Percentiles rank a stretch among this genome's conserved stretches.
Conservation (phyloP, 208 protist genomes). For the Trypanosoma grayi region DNA sequence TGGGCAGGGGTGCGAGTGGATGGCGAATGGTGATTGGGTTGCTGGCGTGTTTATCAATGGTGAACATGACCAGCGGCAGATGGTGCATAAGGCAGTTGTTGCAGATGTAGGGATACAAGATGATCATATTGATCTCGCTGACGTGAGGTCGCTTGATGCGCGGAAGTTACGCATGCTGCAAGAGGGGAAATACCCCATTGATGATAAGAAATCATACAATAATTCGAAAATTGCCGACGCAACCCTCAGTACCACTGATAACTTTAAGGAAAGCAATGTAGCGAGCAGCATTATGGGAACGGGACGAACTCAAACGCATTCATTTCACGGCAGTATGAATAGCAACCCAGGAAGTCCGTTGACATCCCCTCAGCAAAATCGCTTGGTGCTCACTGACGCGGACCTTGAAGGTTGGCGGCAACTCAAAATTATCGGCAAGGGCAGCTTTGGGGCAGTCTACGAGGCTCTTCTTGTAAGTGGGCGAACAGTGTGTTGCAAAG, state of each 20-base stretch:
- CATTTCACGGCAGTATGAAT: neutral
- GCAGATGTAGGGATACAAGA: conserved; percentile 17
- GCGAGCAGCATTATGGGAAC: neutral
- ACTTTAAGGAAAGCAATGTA: conserved; percentile 3
- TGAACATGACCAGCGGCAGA: conserved; percentile 47
- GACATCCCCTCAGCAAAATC: neutral
- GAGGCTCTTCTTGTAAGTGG: conserved; percentile 66
- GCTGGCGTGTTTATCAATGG: conserved; percentile 70
- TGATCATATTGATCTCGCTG: conserved; percentile 25
- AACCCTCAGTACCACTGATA: neutral
- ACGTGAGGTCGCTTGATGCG: conserved; percentile 37
- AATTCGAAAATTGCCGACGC: neutral
- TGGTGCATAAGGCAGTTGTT: conserved; percentile 38
- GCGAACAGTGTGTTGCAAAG: conserved; percentile 81
- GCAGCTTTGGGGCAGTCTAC: conserved; percentile 85
- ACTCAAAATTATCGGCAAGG: conserved; percentile 80
- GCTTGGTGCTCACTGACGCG: conserved; percentile 45
- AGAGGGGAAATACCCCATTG: conserved; percentile 19
- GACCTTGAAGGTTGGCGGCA: conserved; percentile 69
- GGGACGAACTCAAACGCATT: neutral
- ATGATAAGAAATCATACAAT: conserved; percentile 17
- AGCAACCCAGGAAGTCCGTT: neutral
- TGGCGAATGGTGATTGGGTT: conserved; percentile 78
- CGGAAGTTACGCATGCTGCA: conserved; percentile 42
- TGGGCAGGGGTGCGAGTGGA: conserved; percentile 80